Percentiles rank a stretch among this genome's conserved stretches.
Evolutionary conservation across 2,329 filamentous ascomycete genomes (phyloP).

Genomic region (Pyrenophora graminea): DNA sequence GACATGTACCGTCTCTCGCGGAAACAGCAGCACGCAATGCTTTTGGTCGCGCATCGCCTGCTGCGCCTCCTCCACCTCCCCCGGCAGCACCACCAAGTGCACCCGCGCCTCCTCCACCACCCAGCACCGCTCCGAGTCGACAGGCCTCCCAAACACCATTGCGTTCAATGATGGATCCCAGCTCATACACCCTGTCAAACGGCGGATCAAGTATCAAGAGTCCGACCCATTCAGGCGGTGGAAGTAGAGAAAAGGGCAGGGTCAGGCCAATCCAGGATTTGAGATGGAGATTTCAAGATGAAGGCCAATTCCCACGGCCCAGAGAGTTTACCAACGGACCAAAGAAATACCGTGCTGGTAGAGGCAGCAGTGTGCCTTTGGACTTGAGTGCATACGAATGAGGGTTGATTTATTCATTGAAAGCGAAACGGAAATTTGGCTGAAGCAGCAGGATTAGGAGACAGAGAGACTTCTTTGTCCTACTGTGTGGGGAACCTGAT

Average conservation of each 20-base stretch:
- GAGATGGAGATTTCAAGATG: constrained; percentile 85
- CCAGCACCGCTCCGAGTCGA: constrained; percentile 32
- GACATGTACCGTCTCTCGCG: constrained; percentile 55
- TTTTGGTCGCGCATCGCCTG: constrained; percentile 53
- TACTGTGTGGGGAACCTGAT: neutral
- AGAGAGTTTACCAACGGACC: constrained; percentile 74
- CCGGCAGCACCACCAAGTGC: constrained; percentile 55
- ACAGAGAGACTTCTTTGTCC: too few relatives aligned
- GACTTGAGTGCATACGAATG: constrained; percentile 69
- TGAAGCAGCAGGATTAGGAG: too few relatives aligned
- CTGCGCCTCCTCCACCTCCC: constrained; percentile 48
- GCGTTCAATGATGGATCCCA: constrained; percentile 72
- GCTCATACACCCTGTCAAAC: constrained; percentile 67
- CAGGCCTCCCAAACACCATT: constrained; percentile 51
- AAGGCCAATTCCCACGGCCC: constrained; percentile 81
- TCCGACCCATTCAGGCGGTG: constrained; percentile 25
- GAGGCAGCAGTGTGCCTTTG: constrained; percentile 91
- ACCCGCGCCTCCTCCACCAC: constrained; percentile 47
- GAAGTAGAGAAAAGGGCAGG: constrained; percentile 31
- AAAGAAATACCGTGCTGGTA: constrained; percentile 84
- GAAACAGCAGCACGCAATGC: constrained; percentile 64
- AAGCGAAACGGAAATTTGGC: too few relatives aligned
- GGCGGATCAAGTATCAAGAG: constrained; percentile 38
- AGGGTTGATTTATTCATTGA: neutral
- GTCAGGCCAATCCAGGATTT: constrained; percentile 70